Evolutionary conservation across 805 yeast genomes (phyloP).

Genomic region (Debaryomyces castellii): DNA sequence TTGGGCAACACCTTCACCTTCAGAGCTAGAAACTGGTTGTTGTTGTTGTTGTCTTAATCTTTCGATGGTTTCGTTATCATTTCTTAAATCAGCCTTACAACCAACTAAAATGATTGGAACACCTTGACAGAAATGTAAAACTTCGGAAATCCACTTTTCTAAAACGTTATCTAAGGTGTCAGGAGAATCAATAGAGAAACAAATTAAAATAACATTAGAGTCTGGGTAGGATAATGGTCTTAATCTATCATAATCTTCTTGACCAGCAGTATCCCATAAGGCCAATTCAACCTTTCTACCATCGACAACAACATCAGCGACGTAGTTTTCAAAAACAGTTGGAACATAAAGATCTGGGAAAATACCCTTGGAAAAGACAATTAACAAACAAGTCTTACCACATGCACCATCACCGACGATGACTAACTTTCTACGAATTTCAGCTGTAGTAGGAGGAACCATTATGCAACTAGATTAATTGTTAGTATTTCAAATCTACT

Average conservation of each 20-base stretch:
- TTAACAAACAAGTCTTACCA: conserved; percentile 91
- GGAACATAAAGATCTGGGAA: conserved; percentile 95
- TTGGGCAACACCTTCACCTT: conserved; percentile 85
- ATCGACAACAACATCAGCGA: conserved; percentile 81
- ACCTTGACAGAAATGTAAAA: conserved; percentile 89
- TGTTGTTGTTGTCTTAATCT: conserved; percentile 71
- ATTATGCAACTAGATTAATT: conserved; percentile 13
- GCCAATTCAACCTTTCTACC: conserved; percentile 78
- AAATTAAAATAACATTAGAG: conserved; percentile 85
- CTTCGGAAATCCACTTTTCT: conserved; percentile 95
- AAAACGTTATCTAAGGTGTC: conserved; percentile 91
- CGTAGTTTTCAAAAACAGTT: conserved; percentile 96
- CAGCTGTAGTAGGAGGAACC: conserved; percentile 52
- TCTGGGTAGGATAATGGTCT: conserved; percentile 92
- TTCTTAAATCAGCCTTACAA: conserved; percentile 86
- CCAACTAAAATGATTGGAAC: conserved; percentile 92
- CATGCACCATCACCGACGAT: conserved; percentile 98
- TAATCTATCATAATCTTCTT: conserved; percentile 93
- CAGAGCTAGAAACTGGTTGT: conserved; percentile 77
- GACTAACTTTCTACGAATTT: conserved; percentile 77
- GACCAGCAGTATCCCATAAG: conserved; percentile 98
- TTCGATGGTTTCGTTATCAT: conserved; percentile 76
- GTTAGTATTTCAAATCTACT: not conserved
- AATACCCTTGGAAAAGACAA: conserved; percentile 81
- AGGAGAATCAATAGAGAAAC: conserved; percentile 89